Base-by-base conservation (phyloP, 1,284 basidiomycete species). In the Vanrija sp. region DNA sequence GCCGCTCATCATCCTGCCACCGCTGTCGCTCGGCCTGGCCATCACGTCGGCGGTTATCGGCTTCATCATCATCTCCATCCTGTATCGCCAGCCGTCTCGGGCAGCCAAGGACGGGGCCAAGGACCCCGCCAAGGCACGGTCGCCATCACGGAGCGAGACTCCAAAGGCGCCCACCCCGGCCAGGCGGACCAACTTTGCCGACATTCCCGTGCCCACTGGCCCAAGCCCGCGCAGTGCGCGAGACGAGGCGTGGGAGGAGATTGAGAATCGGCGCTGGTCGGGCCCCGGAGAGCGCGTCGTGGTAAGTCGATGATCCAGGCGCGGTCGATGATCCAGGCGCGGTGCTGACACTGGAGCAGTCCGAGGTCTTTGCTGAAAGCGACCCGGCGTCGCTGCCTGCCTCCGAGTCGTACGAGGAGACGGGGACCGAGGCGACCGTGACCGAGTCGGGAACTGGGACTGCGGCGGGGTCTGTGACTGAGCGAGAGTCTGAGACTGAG, bases 1-100 rank as follows among this genome's bases (percentile, higher is more conserved):
- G 16, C 70, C 71, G 14, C 60, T 75, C 3, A 57, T 75, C 36
- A 59, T 73, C 41, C 61, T 75, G 4, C 72, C 72, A 7, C 72
- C 72, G 0, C 38, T 75, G 35, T 69, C 69, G 9, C 59, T 75
- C 27, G 53, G 62, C 1, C 60, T 75, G n/a, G 69, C 72, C 1
- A 56, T 75, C 51, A 59, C 67, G 0, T 71, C 68, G 0, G 68
- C 71, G 8, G 48, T 72, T 35, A 51, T 73, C 27, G 71, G 66
- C 27, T 73, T 69, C 52, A 43, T 63, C 18, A 45, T 73, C 50
- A 75, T 75, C 44, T 62, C 68, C 9, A 14, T 69, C 27, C 42
- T 36, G 12, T 4, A 4, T 31, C 25, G 25, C 12, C 31, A n/a
- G 38, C 38, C n/a, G 38, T 8, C 18, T 15, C 19, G 38, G 10